Conservation (phyloP, 2,329 filamentous ascomycete species). For the Ceratocystiopsis sp. region DNA sequence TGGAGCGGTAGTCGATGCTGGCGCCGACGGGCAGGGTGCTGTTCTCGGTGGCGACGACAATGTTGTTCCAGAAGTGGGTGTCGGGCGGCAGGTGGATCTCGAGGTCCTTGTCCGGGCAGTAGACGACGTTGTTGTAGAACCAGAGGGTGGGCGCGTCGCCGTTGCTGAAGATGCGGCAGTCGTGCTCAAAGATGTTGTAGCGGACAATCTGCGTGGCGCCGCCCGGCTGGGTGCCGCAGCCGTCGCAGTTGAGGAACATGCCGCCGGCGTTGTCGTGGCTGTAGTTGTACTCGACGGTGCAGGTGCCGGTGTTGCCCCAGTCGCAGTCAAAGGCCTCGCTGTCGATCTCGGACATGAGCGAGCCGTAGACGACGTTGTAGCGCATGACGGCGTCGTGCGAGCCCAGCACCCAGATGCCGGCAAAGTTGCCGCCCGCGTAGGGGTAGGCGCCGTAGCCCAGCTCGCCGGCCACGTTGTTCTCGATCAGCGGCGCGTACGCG, state of each 20-base stretch:
- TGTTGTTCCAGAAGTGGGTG: no score
- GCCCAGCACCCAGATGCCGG: constrained; percentile 11
- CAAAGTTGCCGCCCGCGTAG: not conserved
- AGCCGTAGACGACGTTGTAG: constrained; percentile 6
- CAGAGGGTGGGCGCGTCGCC: no score
- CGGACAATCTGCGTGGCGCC: not conserved
- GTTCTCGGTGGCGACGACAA: no score
- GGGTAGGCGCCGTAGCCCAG: not conserved
- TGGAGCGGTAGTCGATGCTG: no score
- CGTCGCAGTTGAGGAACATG: not conserved
- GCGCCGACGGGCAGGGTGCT: no score
- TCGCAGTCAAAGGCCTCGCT: constrained; percentile 1
- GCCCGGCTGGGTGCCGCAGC: not conserved
- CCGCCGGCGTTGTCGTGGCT: not conserved
- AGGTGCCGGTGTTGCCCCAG: not conserved
- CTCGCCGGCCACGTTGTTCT: no score
- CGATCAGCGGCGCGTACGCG: no score
- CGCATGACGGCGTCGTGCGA: constrained; percentile 14
- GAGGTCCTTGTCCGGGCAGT: no score
- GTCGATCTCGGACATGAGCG: not conserved
- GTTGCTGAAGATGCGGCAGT: not conserved
- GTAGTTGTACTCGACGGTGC: constrained; percentile 1
- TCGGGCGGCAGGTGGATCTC: no score
- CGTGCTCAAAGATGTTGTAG: not conserved
- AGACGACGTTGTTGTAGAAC: no score